Conservation (phyloP, 2,329 filamentous ascomycete genomes). For the Shiraia sp. region DNA sequence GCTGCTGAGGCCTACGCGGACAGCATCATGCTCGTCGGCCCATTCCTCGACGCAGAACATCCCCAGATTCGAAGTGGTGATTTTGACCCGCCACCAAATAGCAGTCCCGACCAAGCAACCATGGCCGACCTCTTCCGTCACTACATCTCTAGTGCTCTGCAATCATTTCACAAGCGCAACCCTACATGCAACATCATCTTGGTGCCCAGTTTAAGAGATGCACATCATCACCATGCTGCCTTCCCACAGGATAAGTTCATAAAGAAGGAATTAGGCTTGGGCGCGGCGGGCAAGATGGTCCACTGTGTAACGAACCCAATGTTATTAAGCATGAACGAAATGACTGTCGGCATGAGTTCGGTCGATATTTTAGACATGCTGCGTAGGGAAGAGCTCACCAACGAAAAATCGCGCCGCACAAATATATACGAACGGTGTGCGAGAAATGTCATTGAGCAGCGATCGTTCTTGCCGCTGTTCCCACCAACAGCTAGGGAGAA, state of each 20-base stretch:
- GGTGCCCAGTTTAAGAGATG: conserved; percentile 80
- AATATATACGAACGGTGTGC: conserved; percentile 73
- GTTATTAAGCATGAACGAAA: conserved; percentile 85
- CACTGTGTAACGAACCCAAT: conserved; percentile 88
- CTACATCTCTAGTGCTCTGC: conserved; percentile 74
- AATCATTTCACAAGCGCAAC: conserved; percentile 69
- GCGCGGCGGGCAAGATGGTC: conserved; percentile 62
- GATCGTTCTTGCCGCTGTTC: conserved; percentile 88
- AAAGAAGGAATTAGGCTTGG: conserved; percentile 73
- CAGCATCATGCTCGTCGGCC: conserved; percentile 77
- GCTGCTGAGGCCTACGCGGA: conserved; percentile 78
- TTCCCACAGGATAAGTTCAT: conserved; percentile 80
- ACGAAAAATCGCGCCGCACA: conserved; percentile 58
- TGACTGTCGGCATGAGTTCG: conserved; percentile 76
- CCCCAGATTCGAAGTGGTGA: conserved; percentile 72
- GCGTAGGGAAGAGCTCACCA: conserved; percentile 70
- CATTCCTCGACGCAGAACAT: conserved; percentile 91
- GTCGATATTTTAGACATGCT: conserved; percentile 86
- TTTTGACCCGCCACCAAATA: conserved; percentile 48
- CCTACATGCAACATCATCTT: conserved; percentile 82
- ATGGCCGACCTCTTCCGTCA: conserved; percentile 82
- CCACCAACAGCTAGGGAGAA: conserved; percentile 73
- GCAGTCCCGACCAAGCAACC: conserved; percentile 71
- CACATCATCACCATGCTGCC: conserved; percentile 79
- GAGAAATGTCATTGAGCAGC: conserved; percentile 81